phyloP scores from a whole-genome alignment of 306 rosid species.

The Lathyrus tuberosus region DNA sequence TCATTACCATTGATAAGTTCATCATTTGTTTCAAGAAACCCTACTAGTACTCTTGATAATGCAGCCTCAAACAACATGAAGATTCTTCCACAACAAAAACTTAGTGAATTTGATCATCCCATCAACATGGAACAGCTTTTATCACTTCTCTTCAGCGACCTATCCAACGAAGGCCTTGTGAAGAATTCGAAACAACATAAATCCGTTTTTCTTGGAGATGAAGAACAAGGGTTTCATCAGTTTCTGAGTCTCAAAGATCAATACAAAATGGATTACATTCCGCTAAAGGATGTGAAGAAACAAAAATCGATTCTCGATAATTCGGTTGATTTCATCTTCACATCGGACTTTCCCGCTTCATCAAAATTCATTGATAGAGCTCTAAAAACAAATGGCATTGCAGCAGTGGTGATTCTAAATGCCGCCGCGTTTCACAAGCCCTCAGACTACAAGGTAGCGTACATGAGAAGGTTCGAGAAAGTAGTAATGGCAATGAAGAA shows the following conservation, averaged over 20 bases:
- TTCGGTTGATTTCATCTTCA: slow-evolving; percentile 50
- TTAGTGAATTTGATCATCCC: neutral
- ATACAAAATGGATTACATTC: slow-evolving; percentile 44
- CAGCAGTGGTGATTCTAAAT: slow-evolving; percentile 34
- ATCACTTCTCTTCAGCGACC: slow-evolving; percentile 51
- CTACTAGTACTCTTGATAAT: slow-evolving; percentile 2
- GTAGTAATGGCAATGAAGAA: slow-evolving; percentile 60
- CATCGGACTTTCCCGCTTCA: slow-evolving; percentile 39
- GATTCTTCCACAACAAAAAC: neutral
- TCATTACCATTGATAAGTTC: slow-evolving; percentile 44
- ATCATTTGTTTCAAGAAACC: slow-evolving; percentile 27
- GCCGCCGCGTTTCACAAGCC: slow-evolving; percentile 30
- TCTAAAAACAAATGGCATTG: slow-evolving; percentile 9
- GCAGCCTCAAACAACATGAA: slow-evolving; percentile 5
- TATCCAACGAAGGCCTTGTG: slow-evolving; percentile 61
- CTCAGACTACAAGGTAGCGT: slow-evolving; percentile 47
- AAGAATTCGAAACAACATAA: slow-evolving; percentile 28
- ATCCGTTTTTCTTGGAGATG: slow-evolving; percentile 40
- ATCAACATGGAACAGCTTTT: slow-evolving; percentile 31
- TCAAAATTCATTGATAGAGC: slow-evolving; percentile 52
- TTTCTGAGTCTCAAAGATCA: slow-evolving; percentile 28
- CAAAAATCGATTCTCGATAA: slow-evolving; percentile 33
- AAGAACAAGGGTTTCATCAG: slow-evolving; percentile 1
- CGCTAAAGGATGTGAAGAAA: slow-evolving; percentile 33
- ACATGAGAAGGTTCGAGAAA: slow-evolving; percentile 44